phyloP scores from a whole-genome alignment of 768 basidiomycete genomes.

The Galerina sulciceps region DNA sequence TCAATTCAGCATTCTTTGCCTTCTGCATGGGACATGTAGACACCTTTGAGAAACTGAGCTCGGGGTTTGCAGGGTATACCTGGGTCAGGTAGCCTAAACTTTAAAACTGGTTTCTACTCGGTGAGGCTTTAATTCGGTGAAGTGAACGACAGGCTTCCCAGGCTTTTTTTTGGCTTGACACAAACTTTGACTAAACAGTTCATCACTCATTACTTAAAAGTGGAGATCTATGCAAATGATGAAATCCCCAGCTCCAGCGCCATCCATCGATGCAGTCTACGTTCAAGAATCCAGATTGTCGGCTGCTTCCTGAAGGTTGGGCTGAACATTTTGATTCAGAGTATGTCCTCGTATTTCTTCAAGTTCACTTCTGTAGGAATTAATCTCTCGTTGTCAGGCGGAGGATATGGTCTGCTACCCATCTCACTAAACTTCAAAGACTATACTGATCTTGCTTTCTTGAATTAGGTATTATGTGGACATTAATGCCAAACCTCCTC shows the following conservation, averaged over 20 bases:
- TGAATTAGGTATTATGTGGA: constrained; percentile 32
- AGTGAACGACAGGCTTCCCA: constrained; percentile 8
- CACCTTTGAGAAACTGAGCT: background rate
- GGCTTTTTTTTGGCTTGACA: constrained; percentile 4
- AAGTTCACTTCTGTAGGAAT: background rate
- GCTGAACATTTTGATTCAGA: constrained; percentile 28
- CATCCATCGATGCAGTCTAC: constrained; percentile 15
- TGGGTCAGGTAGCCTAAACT: background rate
- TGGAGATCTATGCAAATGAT: constrained; percentile 5
- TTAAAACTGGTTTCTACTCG: background rate
- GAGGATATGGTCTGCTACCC: constrained; percentile 23
- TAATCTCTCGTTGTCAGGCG: constrained; percentile 15
- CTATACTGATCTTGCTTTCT: background rate
- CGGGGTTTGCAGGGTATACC: constrained; percentile 1
- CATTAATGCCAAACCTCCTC: constrained; percentile 25
- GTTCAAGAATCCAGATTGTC: constrained; percentile 19
- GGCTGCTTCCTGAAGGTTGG: constrained; percentile 28
- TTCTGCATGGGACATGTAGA: background rate
- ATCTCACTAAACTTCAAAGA: background rate
- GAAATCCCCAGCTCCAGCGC: constrained; percentile 7
- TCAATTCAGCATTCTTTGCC: no score
- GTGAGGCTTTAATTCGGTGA: constrained; percentile 3
- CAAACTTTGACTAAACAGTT: constrained; percentile 2
- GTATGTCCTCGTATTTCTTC: constrained; percentile 16
- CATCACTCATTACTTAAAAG: constrained; percentile 13